These are phyloP conservation scores for Penicillium sp. DNA, from an alignment of 2,329 filamentous ascomycete species.

Conservation along the genomic window DNA sequence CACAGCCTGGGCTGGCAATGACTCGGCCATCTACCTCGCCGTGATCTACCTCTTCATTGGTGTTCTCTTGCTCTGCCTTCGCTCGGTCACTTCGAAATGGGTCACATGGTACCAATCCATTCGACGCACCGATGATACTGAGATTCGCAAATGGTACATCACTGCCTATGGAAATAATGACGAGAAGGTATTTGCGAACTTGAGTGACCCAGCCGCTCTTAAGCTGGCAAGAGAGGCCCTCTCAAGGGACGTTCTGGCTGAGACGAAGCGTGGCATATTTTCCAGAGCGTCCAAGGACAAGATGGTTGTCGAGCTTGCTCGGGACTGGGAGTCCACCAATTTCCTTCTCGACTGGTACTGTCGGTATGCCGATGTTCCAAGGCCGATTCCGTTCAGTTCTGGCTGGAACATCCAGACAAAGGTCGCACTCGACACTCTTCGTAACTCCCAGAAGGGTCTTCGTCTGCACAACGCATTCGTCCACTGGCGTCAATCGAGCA, in stretches of 20 bases:
- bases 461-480: constrained; percentile 56
- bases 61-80: constrained; percentile 51
- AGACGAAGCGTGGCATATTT: constrained; percentile 45
- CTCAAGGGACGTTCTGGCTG: constrained; percentile 45
- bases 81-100: constrained; percentile 56
- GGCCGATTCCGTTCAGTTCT: constrained; percentile 54
- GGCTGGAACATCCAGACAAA: constrained; percentile 58
- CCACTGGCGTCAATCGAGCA: constrained; percentile 55
- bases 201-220: constrained; percentile 50
- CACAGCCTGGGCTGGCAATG: constrained; percentile 52
- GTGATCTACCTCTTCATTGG: constrained; percentile 54
- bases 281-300: constrained; percentile 43
- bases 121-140: constrained; percentile 37
- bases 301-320: constrained; percentile 50
- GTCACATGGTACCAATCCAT: constrained; percentile 52
- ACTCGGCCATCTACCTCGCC: constrained; percentile 55
- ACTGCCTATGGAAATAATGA: constrained; percentile 31
- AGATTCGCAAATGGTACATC: constrained; percentile 42
- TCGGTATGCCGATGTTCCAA: constrained; percentile 45
- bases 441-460: constrained; percentile 53
- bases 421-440: constrained; percentile 52
- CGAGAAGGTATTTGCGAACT: constrained; percentile 41
- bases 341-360: constrained; percentile 56
- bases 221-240: constrained; percentile 48
- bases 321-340: constrained; percentile 52